Evolutionary conservation across 2,329 filamentous ascomycete species (phyloP).

Genomic region (Hypoxylon sp.): DNA sequence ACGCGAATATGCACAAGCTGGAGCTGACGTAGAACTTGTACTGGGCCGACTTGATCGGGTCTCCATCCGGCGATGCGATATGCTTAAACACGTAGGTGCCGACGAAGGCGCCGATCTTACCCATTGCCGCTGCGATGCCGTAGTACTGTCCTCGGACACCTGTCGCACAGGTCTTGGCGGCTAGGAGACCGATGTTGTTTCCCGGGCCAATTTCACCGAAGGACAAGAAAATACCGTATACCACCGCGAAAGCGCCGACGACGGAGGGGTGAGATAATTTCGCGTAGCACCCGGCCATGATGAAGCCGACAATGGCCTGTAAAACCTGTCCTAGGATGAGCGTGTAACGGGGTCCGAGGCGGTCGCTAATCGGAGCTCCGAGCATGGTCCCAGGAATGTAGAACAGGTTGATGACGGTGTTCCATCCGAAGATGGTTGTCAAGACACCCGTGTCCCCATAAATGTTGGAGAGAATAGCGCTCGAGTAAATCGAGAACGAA

Average conservation of each 20-base stretch:
- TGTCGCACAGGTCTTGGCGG: constrained; percentile 89
- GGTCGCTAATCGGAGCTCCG: constrained; percentile 83
- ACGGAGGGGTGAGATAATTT: constrained; percentile 76
- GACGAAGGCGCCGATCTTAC: constrained; percentile 87
- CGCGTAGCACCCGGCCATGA: constrained; percentile 86
- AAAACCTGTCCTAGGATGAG: constrained; percentile 78
- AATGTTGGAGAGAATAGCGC: constrained; percentile 77
- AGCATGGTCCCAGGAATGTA: constrained; percentile 86
- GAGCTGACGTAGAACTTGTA: constrained; percentile 93
- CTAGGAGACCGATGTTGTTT: constrained; percentile 90
- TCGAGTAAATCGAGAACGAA: constrained; percentile 88
- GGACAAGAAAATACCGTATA: constrained; percentile 83
- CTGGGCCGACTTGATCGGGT: constrained; percentile 74
- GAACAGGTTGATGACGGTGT: constrained; percentile 88
- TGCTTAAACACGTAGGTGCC: constrained; percentile 87
- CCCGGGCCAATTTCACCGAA: constrained; percentile 88
- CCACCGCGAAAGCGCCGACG: constrained; percentile 81
- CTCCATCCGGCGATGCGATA: constrained; percentile 73
- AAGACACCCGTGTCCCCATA: constrained; percentile 72
- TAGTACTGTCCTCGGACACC: constrained; percentile 84
- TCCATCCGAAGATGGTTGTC: constrained; percentile 89
- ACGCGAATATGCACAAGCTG: constrained; percentile 81
- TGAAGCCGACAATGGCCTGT: constrained; percentile 86
- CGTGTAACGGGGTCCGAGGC: constrained; percentile 82
- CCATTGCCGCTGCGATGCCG: constrained; percentile 78